Evolutionary conservation across 2,329 filamentous ascomycete genomes (phyloP).

Genomic region (Ploettnerulaceae sp.): DNA sequence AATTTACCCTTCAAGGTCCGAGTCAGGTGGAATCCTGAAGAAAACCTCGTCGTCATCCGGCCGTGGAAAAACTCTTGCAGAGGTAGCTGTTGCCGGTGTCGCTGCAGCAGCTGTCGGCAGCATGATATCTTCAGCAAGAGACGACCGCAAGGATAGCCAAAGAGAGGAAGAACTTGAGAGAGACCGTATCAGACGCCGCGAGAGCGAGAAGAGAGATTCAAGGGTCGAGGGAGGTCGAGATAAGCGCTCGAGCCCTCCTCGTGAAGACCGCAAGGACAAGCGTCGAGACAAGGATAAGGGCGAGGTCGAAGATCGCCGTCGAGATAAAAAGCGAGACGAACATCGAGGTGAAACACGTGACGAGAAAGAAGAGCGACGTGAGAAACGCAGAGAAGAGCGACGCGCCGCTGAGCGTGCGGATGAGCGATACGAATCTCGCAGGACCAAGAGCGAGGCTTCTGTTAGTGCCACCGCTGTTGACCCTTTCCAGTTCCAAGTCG

Average conservation of each 20-base stretch:
- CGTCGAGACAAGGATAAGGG: constrained; percentile 26
- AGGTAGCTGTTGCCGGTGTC: constrained; percentile 44
- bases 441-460: constrained; percentile 31
- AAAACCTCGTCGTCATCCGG: constrained; percentile 30
- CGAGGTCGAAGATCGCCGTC: constrained; percentile 17
- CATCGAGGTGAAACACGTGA: constrained; percentile 29
- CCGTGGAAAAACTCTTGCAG: constrained; percentile 39
- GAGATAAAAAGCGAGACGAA: constrained; percentile 29
- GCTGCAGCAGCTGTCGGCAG: constrained; percentile 48
- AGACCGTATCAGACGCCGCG: constrained; percentile 12
- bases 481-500: constrained; percentile 55
- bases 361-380: constrained; percentile 34
- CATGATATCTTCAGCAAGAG: constrained; percentile 38
- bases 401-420: constrained; percentile 12
- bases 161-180: constrained; percentile 20
- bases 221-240: constrained; percentile 24
- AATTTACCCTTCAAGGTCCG: constrained; percentile 33
- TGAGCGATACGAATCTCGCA: constrained; percentile 11
- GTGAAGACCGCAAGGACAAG: constrained; percentile 25
- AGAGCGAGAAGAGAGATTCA: constrained; percentile 16
- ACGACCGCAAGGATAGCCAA: constrained; percentile 27
- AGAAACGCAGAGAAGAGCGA: constrained; percentile 33
- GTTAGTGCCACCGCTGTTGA: constrained; percentile 38
- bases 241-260: constrained; percentile 23
- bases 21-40: constrained; percentile 24